Evolutionary conservation across 2,329 filamentous ascomycete species (phyloP), one percentile per base, ranked within the genome.

Genomic region (Aspergillus sp.): DNA sequence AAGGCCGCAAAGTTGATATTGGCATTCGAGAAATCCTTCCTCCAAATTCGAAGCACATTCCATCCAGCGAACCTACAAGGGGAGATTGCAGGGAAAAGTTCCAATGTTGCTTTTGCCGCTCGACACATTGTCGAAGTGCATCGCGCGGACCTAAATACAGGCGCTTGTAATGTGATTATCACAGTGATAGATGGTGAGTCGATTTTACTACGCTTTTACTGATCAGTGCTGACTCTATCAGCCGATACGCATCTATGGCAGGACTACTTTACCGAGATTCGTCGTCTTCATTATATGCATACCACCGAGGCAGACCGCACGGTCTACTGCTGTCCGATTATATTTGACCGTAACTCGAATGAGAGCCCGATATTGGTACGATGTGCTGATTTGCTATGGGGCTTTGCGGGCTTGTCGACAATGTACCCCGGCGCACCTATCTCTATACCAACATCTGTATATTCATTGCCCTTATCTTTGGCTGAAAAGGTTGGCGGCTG

Each of bases 341-440:
- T 88, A 48, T 88, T 88, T 53, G 85, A 88, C 57, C 81, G 85
- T 52, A 88, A 88, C 55, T 80, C 85, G 6, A 80, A 87, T 61
- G 74, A 70, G 33, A 82, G 86, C 2, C 81, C 83, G 10, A 76
- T 81, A 12, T 70, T 86, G 31, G 85, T 88, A 43, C 81, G 85
- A 31, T 81, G 86, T 28, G 84, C 83, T 39, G 85, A 88, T 57
- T 75, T 88, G 42, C 71, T 88, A 46, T 88, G 85, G 85, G 79
- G 77, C 45, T 83, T 81, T 33, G 84, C 82, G 29, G 85, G 85
- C 40, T 74, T 88, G 51, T 87, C 84, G 29, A 83, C 82, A 40
- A 72, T 86, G 31, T 85, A 86, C 62, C 68, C 70, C 7, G 76
- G 77, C 39, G 85, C 83, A 0, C 72, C 72, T 10, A 79, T 87